Base-by-base conservation (phyloP, 768 basidiomycete species). In the Lactarius psammicola region DNA sequence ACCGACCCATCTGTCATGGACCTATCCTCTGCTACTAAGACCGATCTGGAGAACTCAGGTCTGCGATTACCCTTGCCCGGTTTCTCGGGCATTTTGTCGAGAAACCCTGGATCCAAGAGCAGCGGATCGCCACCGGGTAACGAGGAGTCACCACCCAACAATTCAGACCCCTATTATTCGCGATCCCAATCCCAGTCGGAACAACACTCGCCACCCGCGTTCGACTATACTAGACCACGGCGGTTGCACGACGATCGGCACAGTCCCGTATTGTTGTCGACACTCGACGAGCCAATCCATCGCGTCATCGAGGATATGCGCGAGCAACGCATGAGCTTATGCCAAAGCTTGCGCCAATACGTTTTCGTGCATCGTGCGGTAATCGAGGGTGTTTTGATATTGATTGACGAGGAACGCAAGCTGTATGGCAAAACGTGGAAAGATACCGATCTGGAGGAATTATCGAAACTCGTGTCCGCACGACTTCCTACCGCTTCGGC, bases 321-420 rank as follows among this genome's bases (percentile, higher is more conserved):
- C 54, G 88, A 95, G 75, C 95, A 98, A 77, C 81, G 96, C 61
- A 98, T 98, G 96, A 94, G 92, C 72, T 77, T 97, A 67, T 96
- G 95, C 74, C 95, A 96, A 80, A 96, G 91, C 75, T 78, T 95
- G 73, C 80, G 95, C 64, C 96, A 98, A 78, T 98, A 95, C 72
- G 89, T 95, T 23, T 98, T 95, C 76, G 91, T 94, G 42, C 92
- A 97, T 74, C 86, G 88, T 34, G 93, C 88, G 20, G 80, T 95
- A 63, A 83, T 94, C 64, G 90, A 92, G 75, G 92, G 93, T 8
- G 84, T 88, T 18, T 75, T 94, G 76, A 81, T 84, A 81, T 79
- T 94, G 20, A 81, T 89, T 55, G 92, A 93, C 68, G 89, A 92
- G 74, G 86, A 89, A 76, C 80, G 78, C 64, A 80, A 79, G 71